These are phyloP conservation scores for Heimioporus sp. DNA, from an alignment of 768 basidiomycete species.

Conservation along the genomic window DNA sequence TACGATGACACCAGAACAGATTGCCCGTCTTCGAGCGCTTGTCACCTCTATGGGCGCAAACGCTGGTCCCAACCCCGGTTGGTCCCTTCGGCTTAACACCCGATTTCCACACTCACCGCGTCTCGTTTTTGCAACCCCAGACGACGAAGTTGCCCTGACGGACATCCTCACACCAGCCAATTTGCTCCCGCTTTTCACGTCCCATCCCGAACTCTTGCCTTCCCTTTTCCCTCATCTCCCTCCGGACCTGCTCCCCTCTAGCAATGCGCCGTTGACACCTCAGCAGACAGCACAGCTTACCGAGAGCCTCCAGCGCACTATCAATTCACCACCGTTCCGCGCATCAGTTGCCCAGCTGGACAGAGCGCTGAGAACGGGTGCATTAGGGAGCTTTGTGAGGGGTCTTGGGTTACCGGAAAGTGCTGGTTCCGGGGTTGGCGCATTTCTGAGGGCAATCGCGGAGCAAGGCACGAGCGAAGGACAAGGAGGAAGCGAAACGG, in stretches of 20 bases:
- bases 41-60: slow-evolving; percentile 45
- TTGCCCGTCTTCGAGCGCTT: slow-evolving; percentile 58
- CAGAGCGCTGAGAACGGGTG: slow-evolving; percentile 78
- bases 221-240: slow-evolving; percentile 82
- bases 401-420: slow-evolving; percentile 82
- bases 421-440: slow-evolving; percentile 73
- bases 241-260: slow-evolving; percentile 67
- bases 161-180: slow-evolving; percentile 77
- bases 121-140: slow-evolving; percentile 6
- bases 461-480: slow-evolving; percentile 64
- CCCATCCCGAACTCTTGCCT: slow-evolving; percentile 65
- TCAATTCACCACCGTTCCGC: slow-evolving; percentile 83
- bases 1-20: slow-evolving; percentile 56
- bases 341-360: slow-evolving; percentile 78
- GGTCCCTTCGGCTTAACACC: not conserved
- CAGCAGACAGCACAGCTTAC: slow-evolving; percentile 24
- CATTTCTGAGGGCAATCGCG: slow-evolving; percentile 78
- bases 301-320: slow-evolving; percentile 69
- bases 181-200: slow-evolving; percentile 66
- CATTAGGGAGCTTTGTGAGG: slow-evolving; percentile 71
- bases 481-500: slow-evolving; percentile 16
- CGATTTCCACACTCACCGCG: no score
- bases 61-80: slow-evolving; percentile 16
- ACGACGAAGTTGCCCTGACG: slow-evolving; percentile 58
- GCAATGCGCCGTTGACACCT: slow-evolving; percentile 36